Percentiles rank a stretch among this genome's conserved stretches.
Conservation (phyloP, 495 filamentous ascomycete genomes). For the Thozetella sp. region DNA sequence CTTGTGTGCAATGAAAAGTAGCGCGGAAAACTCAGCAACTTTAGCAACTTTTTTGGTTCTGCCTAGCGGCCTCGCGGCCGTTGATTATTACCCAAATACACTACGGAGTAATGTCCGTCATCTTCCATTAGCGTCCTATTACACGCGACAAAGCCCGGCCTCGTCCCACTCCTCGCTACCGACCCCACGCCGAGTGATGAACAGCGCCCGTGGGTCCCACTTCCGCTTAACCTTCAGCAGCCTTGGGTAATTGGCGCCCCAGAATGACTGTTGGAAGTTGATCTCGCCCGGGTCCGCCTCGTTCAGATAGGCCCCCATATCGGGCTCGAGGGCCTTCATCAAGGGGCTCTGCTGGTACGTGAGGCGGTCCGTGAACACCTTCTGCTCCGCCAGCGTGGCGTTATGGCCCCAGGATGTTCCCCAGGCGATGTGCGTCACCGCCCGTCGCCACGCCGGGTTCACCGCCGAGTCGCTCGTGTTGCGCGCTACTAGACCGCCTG, state of each 20-base stretch:
- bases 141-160: not conserved
- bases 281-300: conserved; percentile 30
- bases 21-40: too few species aligned
- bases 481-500: conserved; percentile 29
- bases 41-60: too few species aligned
- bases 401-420: conserved; percentile 13
- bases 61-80: too few species aligned
- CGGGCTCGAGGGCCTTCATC: conserved; percentile 26
- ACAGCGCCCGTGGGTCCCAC: conserved; percentile 42
- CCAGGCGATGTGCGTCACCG: conserved; percentile 25
- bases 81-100: not conserved
- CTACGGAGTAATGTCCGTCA: too few species aligned
- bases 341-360: conserved; percentile 16
- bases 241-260: conserved; percentile 38
- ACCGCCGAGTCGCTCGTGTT: conserved; percentile 30
- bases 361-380: conserved; percentile 5
- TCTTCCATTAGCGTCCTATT: not conserved
- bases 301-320: conserved; percentile 14
- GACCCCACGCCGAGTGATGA: not conserved
- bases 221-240: conserved; percentile 42
- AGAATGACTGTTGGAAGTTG: conserved; percentile 15
- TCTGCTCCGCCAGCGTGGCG: conserved; percentile 22
- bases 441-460: conserved; percentile 40
- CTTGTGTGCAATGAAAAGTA: too few species aligned
- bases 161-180: conserved; percentile 2